Evolutionary conservation across 1,284 basidiomycete genomes (phyloP), one percentile per base, ranked within the genome.

Genomic region (Rhodotorula sp.): DNA sequence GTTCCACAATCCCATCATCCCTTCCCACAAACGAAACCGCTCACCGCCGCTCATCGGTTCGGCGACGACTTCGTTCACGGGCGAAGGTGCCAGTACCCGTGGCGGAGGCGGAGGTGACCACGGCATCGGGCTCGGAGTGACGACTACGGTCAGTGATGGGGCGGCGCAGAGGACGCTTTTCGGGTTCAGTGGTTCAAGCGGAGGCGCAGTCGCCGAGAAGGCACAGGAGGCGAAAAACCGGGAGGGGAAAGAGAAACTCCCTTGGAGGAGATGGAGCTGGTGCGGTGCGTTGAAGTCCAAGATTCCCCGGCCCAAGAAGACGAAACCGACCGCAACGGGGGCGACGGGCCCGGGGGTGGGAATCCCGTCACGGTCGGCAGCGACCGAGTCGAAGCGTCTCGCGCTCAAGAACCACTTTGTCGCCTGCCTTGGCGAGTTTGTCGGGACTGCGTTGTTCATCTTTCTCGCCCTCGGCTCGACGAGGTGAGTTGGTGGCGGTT

Each of bases 341-440:
- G 38, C 38, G 38, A 12, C 38, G 2, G 38, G 38, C 34, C 6
- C 34, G 38, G 38, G 10, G 38, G 34, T 5, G 34, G 34, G 34
- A 38, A 14, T 14, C 12, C 38, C 38, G 38, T 43, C 12, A 12
- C 38, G 38, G 38, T 43, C 38, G 38, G 10, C 38, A 12, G 10
- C 38, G 38, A 43, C 38, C 10, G 38, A 43, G 3, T 58, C 66
- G 5, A 49, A 18, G 14, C 38, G n/a, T 4, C 66, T 71, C 4
- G 66, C 70, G 12, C n/a, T 64, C 61, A 68, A 71, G 61, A 68
- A 74, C 48, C 64, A 69, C 45, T 64, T 72, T 23, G 48, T 75
- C 12, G 73, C 73, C 5, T 57, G 59, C 43, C 47, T 74, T 21
- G 74, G 76, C 59, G 76, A 77, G 56, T 73, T 64, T 48, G 70